Base-by-base conservation (phyloP, 2,329 filamentous ascomycete genomes). In the Phyllosticta paracitricarpa region DNA sequence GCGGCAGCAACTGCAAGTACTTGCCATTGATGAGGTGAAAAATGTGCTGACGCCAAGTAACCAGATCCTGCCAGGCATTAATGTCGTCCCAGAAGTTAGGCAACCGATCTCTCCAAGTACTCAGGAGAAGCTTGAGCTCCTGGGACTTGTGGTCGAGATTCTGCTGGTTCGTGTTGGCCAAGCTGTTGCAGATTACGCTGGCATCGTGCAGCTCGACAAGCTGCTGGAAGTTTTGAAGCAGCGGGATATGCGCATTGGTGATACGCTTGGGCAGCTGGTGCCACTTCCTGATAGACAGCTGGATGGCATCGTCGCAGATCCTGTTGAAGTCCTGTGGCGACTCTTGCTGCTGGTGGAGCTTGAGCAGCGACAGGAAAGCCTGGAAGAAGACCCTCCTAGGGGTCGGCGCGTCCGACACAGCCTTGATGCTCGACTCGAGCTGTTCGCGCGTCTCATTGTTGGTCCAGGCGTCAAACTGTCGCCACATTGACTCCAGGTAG, bases 21-120 rank as follows among this genome's bases (percentile, higher is more conserved):
- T 91, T 96, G 56, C 84, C 85, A 72, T 99, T 99, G 77, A 99
- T 97, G 25, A 99, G 83, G 62, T 91, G 89, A 78, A 99, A 99
- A 63, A 99, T 97, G 74, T 99, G 94, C 72, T 99, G 95, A 67
- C 94, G 86, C 94, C 94, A 99, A 1, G 94, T 99, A n/a, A 99
- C 94, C 51, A 99, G 80, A 71, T 99, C 95, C 73, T 99, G 94
- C 94, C 94, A 99, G 51, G 94, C 91, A 65, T 95, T 96, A 74
- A 99, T 99, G 73, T 99, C 94, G 72, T 99, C 94, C 94, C 94
- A 99, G 3, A 96, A 89, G 70, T 99, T 99, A 1, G 94, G 94
- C 58, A 99, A 78, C 56, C 94, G 85, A 72, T 99, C 94, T 62
- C 94, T 86, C 94, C 94, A 99, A 7, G 93, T 94, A 60, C 91